Evolutionary conservation across 768 basidiomycete genomes (phyloP).

Genomic region (Tricholoma furcatifolium): DNA sequence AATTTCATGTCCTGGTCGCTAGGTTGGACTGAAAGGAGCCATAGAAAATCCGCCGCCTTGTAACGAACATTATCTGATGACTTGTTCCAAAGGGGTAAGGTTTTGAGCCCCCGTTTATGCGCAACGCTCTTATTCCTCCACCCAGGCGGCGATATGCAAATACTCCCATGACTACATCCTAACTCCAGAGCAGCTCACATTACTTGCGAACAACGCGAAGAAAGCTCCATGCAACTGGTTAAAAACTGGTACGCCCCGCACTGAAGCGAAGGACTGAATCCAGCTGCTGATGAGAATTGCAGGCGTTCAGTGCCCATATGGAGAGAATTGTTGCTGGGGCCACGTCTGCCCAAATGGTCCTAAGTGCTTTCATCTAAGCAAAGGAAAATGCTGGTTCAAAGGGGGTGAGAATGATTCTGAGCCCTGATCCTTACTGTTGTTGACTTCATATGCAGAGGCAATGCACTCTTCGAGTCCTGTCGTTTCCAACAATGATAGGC

Average conservation of each 20-base stretch:
- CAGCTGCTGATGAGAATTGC: background rate
- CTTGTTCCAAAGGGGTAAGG: conserved; percentile 74
- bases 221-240: conserved; percentile 86
- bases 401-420: conserved; percentile 40
- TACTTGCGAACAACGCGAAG: conserved; percentile 74
- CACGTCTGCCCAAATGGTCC: conserved; percentile 81
- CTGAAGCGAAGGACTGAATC: background rate
- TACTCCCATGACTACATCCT: conserved; percentile 82
- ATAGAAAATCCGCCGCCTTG: conserved; percentile 82
- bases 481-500: background rate
- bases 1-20: background rate
- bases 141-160: conserved; percentile 65
- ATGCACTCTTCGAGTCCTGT: conserved; percentile 36
- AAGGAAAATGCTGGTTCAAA: conserved; percentile 90
- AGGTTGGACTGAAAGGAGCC: conserved; percentile 11
- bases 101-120: background rate
- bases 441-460: conserved; percentile 28
- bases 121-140: conserved; percentile 7
- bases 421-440: background rate
- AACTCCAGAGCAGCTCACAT: conserved; percentile 67
- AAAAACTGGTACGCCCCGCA: conserved; percentile 57
- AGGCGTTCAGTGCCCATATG: conserved; percentile 78
- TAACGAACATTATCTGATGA: conserved; percentile 83
- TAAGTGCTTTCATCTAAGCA: conserved; percentile 67
- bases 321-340: conserved; percentile 78